Conservation (phyloP, 208 protist genomes). For the Trypanosoma conorhini region DNA sequence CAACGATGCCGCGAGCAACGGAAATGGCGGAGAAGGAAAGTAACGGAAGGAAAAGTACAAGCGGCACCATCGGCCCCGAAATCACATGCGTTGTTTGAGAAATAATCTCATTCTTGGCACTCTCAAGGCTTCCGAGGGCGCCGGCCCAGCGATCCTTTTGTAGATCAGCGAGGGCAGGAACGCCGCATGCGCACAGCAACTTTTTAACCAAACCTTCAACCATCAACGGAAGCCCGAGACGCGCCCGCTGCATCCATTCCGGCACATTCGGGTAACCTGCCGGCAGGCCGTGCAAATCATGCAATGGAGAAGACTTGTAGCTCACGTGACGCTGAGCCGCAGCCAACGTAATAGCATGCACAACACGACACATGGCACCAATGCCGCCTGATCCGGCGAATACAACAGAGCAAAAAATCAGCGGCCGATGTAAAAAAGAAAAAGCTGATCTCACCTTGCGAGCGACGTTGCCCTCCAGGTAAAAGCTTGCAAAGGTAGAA, state of each 20-base stretch:
- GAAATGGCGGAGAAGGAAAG: slow-evolving; percentile 56
- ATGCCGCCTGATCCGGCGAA: slow-evolving; percentile 46
- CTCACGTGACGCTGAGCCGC: not conserved
- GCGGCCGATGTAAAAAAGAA: slow-evolving; percentile 55
- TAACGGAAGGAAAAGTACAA: slow-evolving; percentile 67
- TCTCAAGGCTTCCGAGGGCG: slow-evolving; percentile 20
- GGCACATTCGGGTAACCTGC: slow-evolving; percentile 54
- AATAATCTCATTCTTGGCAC: slow-evolving; percentile 16
- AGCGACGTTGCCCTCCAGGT: slow-evolving; percentile 62
- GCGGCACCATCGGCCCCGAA: slow-evolving; percentile 58
- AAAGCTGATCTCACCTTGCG: slow-evolving; percentile 30
- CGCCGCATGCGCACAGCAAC: slow-evolving; percentile 41
- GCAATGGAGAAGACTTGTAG: not conserved
- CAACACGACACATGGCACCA: slow-evolving; percentile 42
- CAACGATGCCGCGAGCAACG: slow-evolving; percentile 23
- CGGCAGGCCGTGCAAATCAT: slow-evolving; percentile 23
- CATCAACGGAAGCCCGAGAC: slow-evolving; percentile 50
- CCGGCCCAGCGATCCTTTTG: slow-evolving; percentile 30
- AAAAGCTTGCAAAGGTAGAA: slow-evolving; percentile 83
- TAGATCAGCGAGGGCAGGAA: slow-evolving; percentile 68
- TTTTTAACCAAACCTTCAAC: slow-evolving; percentile 60
- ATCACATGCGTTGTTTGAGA: slow-evolving; percentile 9
- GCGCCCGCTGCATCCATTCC: slow-evolving; percentile 58
- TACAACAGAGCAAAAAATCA: slow-evolving; percentile 62
- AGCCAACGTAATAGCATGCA: slow-evolving; percentile 31